phyloP scores from a whole-genome alignment of 2,329 filamentous ascomycete genomes.

The Penicillium sp. region DNA sequence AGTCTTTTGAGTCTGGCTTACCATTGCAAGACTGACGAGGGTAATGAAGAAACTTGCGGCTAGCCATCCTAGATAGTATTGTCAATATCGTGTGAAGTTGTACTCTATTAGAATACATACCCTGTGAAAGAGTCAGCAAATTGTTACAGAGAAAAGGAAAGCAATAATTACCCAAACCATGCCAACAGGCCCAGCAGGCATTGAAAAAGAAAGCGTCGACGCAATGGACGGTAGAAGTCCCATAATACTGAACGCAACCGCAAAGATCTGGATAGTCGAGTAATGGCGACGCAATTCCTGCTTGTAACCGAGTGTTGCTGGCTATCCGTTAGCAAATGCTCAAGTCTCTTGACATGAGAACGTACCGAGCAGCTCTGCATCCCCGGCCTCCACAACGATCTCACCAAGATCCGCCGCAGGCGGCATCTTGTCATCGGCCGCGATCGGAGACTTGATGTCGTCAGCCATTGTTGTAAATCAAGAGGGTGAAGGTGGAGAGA shows the following conservation, averaged over 20 bases:
- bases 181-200: constrained; percentile 56
- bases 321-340: not conserved
- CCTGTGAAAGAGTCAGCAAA: constrained; percentile 5
- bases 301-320: constrained; percentile 47
- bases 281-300: constrained; percentile 60
- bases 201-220: constrained; percentile 54
- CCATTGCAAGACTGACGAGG: constrained; percentile 56
- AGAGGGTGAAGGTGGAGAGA: not conserved
- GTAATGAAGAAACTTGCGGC: constrained; percentile 55
- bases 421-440: not conserved
- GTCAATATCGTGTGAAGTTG: not conserved
- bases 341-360: not conserved
- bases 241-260: constrained; percentile 58
- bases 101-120: constrained; percentile 51
- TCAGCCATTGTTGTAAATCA: not conserved
- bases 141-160: not conserved
- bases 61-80: constrained; percentile 44
- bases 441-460: not conserved
- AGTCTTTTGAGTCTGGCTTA: constrained; percentile 24
- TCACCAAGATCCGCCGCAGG: not conserved
- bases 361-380: constrained; percentile 27
- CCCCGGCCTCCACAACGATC: constrained; percentile 15
- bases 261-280: constrained; percentile 58
- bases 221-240: constrained; percentile 58
- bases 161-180: constrained; percentile 52